A percentile compares a stretch with the other conserved stretches of the same genome.
Conservation (phyloP, 148 eudicot genomes). For the Hydrangea macrophylla region DNA sequence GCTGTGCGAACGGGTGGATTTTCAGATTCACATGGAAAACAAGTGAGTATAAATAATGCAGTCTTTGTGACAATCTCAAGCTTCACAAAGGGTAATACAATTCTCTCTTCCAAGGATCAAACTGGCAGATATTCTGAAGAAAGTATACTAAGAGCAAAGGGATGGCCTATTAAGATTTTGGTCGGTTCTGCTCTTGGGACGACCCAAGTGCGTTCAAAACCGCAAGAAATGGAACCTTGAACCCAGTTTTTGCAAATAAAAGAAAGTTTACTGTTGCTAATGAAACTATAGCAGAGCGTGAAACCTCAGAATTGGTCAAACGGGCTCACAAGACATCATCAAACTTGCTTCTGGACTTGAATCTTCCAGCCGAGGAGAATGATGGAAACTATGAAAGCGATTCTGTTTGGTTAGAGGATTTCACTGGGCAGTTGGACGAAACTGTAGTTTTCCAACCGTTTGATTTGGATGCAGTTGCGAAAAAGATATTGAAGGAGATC, state of each 20-base stretch:
- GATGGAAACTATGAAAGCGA: conserved; percentile 19
- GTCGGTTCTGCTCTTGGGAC: conserved; percentile 31
- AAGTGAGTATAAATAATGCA: conserved; percentile 44
- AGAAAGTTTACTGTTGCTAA: conserved; percentile 47
- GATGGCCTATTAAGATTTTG: conserved; percentile 44
- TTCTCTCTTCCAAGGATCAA: conserved; percentile 17
- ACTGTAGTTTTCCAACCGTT: conserved; percentile 55
- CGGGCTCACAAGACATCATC: conserved; percentile 39
- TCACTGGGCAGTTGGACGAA: conserved; percentile 36
- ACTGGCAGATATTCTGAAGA: conserved; percentile 39
- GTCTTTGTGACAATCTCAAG: conserved; percentile 45
- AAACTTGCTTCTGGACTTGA: conserved; percentile 51
- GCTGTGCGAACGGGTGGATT: conserved; percentile 64
- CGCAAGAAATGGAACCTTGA: conserved; percentile 14
- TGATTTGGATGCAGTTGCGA: conserved; percentile 52
- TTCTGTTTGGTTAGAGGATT: conserved; percentile 51
- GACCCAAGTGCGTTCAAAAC: conserved; percentile 3
- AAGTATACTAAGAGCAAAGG: conserved; percentile 41
- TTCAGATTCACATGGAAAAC: conserved; percentile 63
- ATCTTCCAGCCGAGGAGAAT: conserved; percentile 66
- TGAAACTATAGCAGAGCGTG: conserved; percentile 7
- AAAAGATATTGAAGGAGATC: conserved; percentile 33
- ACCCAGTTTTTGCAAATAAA: conserved; percentile 38
- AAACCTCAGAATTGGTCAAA: conserved; percentile 33
- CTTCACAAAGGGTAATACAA: conserved; percentile 11